Base-by-base conservation (phyloP, 345 rosid species). In the Salix udensis region DNA sequence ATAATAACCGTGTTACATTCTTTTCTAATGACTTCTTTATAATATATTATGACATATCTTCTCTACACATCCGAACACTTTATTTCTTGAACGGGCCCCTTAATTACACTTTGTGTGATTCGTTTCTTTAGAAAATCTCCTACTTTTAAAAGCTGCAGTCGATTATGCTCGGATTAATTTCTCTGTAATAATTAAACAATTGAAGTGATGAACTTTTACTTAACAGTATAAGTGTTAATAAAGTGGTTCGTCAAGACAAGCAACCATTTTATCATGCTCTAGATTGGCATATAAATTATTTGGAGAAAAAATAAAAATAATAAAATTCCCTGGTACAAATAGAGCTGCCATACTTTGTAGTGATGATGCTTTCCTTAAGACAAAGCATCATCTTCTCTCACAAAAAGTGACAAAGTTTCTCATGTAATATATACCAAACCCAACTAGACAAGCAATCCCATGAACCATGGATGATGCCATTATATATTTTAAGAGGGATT, bases 391-490 rank as follows among this genome's bases (percentile, higher is more conserved):
- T 67, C 26, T 48, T 23, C 65, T 52, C 13, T 0, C 8, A 13
- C 21, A 23, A 65, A 52, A 52, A 52, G 58, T 1, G 58, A 52
- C 50, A 18, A 52, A 52, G 58, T 52, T 71, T 48, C n/a, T 60
- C 11, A 21, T 31, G 30, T 34, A 14, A 19, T 28, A 71, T 84
- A 7, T 84, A 7, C 85, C 81, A 84, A 84, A 80, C 77, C 89
- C 84, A 74, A 62, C 50, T 16, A 28, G 34, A 48, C 44, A 86
- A 86, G 87, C 85, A 76, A 86, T 78, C 61, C 76, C 66, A 34
- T 28, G 65, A 74, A 69, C 16, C 68, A 23, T 26, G 58, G 21
- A 5, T 52, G 21, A 5, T 52, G 1, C 58, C 58, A 19, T 1
- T 19, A 19, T 18, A 19, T 52, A 19, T 52, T 52, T 2, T 52